These are phyloP conservation scores for Cladochytrium replicatum DNA, from an alignment of 192 early-diverging fungal genomes.

Conservation along the genomic window DNA sequence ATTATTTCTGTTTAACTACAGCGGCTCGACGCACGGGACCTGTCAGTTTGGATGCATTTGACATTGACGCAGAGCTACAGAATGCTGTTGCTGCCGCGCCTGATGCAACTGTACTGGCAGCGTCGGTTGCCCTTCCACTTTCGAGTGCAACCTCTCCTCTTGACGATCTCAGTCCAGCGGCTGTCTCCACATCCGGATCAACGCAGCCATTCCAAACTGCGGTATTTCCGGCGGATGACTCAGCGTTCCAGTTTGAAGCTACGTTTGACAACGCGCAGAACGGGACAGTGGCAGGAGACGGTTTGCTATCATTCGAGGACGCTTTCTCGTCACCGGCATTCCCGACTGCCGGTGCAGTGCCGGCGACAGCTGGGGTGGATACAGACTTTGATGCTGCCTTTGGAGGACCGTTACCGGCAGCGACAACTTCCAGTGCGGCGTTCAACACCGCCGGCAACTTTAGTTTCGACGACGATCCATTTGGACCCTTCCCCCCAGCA, in stretches of 20 bases:
- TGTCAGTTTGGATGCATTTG: neutral
- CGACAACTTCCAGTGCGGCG: too few species aligned
- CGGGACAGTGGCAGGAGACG: neutral
- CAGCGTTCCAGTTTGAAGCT: conserved; percentile 12
- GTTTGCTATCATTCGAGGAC: too few species aligned
- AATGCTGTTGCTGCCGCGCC: conserved; percentile 14
- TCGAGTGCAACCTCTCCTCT: too few species aligned
- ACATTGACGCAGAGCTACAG: conserved; percentile 15
- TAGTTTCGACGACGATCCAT: too few species aligned
- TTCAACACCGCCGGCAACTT: too few species aligned
- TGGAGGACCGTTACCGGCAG: neutral
- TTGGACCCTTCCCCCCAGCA: too few species aligned
- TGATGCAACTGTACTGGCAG: too few species aligned
- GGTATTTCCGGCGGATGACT: conserved; percentile 9
- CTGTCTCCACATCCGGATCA: too few species aligned
- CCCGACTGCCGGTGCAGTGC: neutral
- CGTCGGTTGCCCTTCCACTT: too few species aligned
- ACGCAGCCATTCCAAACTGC: too few species aligned
- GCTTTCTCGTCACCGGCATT: neutral
- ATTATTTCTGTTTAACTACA: neutral
- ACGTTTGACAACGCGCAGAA: conserved; percentile 1
- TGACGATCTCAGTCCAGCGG: too few species aligned
- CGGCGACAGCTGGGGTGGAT: too few species aligned
- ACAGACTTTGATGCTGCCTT: conserved; percentile 18
- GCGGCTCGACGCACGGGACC: neutral